These are phyloP conservation scores for Coemansia sp. DNA, from an alignment of 192 early-diverging fungal genomes.

Conservation along the genomic window DNA sequence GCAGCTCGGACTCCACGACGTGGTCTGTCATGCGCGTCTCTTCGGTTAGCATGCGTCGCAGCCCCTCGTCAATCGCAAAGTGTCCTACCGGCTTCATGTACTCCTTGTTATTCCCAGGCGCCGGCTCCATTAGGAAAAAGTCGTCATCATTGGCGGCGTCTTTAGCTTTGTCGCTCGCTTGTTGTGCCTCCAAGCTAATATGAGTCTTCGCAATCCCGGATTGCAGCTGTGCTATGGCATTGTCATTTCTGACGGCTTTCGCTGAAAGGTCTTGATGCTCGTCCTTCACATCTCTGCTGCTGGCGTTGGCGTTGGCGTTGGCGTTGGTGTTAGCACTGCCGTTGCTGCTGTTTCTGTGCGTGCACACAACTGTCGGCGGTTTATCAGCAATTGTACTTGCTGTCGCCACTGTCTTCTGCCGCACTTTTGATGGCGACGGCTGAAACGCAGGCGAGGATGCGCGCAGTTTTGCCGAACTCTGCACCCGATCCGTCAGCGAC, in stretches of 20 bases:
- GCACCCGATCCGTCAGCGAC: conserved; percentile 8
- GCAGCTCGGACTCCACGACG: conserved; percentile 64
- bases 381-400: background rate
- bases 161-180: background rate
- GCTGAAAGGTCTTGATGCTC: background rate
- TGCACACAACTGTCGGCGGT: background rate
- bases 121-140: conserved; percentile 20
- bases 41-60: conserved; percentile 76
- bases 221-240: background rate
- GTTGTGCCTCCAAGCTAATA: background rate
- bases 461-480: conserved; percentile 24
- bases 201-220: background rate
- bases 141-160: conserved; percentile 15
- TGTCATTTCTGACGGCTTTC: background rate
- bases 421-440: conserved; percentile 24
- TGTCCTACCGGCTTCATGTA: conserved; percentile 78
- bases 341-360: conserved; percentile 5
- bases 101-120: conserved; percentile 59
- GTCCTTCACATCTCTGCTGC: background rate
- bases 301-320: too few relatives aligned
- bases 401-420: conserved; percentile 9
- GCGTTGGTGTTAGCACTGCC: background rate
- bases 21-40: conserved; percentile 37
- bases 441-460: conserved; percentile 52
- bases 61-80: conserved; percentile 82